Base-by-base conservation (phyloP, 176 grass and related monocot genomes). In the Alopecurus myosuroides region DNA sequence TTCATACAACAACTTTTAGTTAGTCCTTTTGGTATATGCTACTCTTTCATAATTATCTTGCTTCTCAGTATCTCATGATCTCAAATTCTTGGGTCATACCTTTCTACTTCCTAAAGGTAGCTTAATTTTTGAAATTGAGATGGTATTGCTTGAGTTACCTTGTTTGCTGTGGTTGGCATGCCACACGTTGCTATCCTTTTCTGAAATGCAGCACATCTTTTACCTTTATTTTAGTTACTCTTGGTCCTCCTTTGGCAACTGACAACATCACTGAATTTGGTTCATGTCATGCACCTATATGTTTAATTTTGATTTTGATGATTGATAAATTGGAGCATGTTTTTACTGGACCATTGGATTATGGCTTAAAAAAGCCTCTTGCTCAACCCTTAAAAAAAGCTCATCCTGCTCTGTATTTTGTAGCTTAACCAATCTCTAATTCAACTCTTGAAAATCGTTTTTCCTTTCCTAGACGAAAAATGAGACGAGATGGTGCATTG, bases 281-380 rank as follows among this genome's bases (percentile, higher is more conserved):
- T 64, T 56, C 11, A 34, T 2, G 11, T 64, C 5, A 33, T 3
- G 22, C 46, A 22, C 34, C 14, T 53, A 58, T 51, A 76, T 82
- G 33, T 67, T 76, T 35, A 69, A 14, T 69, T 69, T 80, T 28
- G 60, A 33, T 86, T 49, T 82, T 82, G 8, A 78, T 86, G 42
- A 74, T 65, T 9, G 28, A 49, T 48, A 48, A 9, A 9, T 89
- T 75, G 2, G 35, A 53, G 73, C 65, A 39, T 48, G 46, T 10
- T 10, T 61, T 63, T 63, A 69, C 46, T 22, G 44, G 33, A 77
- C 51, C 33, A 53, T 48, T 50, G 52, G 53, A 41, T 23, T 60
- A 34, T 74, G 17, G 39, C 26, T 46, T 45, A 46, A 46, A 61
- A 56, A 19, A 44, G 19, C 46, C 6, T 62, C 77, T 63, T 44